A percentile compares a stretch with the other conserved stretches of the same genome.
These are phyloP conservation scores for Nidularia pulvinata DNA, from an alignment of 768 basidiomycete species.

Conservation along the genomic window DNA sequence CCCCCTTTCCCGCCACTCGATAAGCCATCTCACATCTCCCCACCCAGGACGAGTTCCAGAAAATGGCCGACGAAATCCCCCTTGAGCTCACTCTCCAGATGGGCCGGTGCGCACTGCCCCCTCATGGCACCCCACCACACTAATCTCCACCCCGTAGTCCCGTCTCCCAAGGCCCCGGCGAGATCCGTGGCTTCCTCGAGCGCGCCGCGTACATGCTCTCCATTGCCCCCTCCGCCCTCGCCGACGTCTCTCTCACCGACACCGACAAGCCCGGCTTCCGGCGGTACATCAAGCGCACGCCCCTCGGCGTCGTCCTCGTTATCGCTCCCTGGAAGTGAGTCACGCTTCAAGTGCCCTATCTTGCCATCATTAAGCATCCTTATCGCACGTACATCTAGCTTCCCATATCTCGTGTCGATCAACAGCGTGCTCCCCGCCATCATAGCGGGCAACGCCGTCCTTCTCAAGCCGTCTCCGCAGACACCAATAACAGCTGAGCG, in stretches of 20 bases:
- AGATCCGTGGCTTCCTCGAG: slow-evolving; percentile 79
- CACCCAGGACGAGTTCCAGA: slow-evolving; percentile 49
- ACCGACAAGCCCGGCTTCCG: slow-evolving; percentile 85
- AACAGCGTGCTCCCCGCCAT: slow-evolving; percentile 94
- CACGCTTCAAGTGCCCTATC: neutral
- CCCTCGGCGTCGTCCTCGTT: slow-evolving; percentile 86
- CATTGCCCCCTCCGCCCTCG: slow-evolving; percentile 75
- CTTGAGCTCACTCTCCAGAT: slow-evolving; percentile 86
- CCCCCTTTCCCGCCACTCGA: neutral
- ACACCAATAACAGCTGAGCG: slow-evolving; percentile 90
- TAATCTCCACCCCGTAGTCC: slow-evolving; percentile 48
- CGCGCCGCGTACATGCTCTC: slow-evolving; percentile 84
- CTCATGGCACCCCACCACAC: neutral
- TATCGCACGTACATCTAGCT: slow-evolving; percentile 41
- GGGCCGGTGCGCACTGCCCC: slow-evolving; percentile 63
- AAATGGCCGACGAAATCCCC: slow-evolving; percentile 57
- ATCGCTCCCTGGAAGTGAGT: slow-evolving; percentile 93
- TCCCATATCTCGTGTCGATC: slow-evolving; percentile 86
- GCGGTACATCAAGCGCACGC: slow-evolving; percentile 80
- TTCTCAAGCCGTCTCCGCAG: slow-evolving; percentile 97
- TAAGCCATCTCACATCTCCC: neutral
- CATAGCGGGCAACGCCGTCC: slow-evolving; percentile 86
- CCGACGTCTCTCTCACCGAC: slow-evolving; percentile 71
- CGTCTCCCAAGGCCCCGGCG: slow-evolving; percentile 73
- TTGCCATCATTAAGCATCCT: neutral